Evolutionary conservation across 148 eudicot genomes (phyloP), one percentile per base, ranked within the genome.

Genomic region (Camellia sinensis): DNA sequence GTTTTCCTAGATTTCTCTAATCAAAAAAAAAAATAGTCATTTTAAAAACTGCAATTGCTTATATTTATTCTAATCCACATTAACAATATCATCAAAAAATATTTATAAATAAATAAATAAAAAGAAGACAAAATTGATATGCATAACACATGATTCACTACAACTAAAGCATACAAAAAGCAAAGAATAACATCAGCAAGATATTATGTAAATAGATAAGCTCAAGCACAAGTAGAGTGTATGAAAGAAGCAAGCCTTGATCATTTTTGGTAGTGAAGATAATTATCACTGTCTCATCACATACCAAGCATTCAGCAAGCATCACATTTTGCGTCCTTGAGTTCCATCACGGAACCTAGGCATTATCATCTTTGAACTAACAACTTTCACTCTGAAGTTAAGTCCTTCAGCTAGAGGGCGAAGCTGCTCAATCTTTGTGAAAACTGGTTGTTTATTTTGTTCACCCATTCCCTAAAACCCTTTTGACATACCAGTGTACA

Each of bases 221-320:
- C 6, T 14, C 37, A 15, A 56, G 7, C 2, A 7, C 1, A 41
- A 71, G 3, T 56, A 71, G 9, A 10, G 1, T 17, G 40, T 3
- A 48, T 3, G 6, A 68, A 13, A 68, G n/a, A 1, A 64, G 37
- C 71, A 63, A 80, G 86, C 91, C 91, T 81, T 84, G 91, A 76
- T 88, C 91, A 54, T 86, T 86, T 76, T 87, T 80, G 15, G 89
- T 87, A 46, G 91, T 79, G 69, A 82, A 86, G 77, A 88, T 74
- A 54, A 88, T 85, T 52, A 86, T 86, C 69, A 86, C 91, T 0
- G 89, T 84, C 74, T 88, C 91, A 68, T 88, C 91, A 54, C 91
- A 89, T 3, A 88, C 91, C 80, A 88, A 86, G 72, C 86, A 84
- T 76, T 86, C 91, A 48, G 87, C 83, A n/a, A 88, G 78, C 7